These are phyloP conservation scores for Chamaecrista fasciculata DNA, from an alignment of 306 rosid genomes.

Conservation along the genomic window DNA sequence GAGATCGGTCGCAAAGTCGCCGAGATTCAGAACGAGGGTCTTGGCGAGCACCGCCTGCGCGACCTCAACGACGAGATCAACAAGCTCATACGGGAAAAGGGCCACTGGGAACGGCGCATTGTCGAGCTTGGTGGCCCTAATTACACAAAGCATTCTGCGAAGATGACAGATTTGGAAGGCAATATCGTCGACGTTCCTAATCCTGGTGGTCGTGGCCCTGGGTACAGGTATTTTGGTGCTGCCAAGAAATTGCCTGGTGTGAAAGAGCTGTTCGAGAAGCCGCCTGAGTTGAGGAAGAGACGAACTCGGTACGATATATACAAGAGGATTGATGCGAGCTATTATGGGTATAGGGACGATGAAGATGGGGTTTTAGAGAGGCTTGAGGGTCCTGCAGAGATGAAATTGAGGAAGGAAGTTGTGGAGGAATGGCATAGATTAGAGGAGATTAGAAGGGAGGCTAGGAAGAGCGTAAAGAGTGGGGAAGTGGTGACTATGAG, in stretches of 20 bases:
- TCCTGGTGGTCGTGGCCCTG: conserved; percentile 92
- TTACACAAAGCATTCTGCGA: conserved; percentile 59
- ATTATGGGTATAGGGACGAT: conserved; percentile 84
- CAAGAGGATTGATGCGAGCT: conserved; percentile 79
- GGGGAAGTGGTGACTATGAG: conserved; percentile 63
- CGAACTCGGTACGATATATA: conserved; percentile 86
- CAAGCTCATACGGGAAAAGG: conserved; percentile 75
- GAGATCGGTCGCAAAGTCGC: conserved; percentile 94
- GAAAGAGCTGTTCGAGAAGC: conserved; percentile 80
- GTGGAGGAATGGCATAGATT: conserved; percentile 70
- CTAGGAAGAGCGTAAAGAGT: conserved; percentile 75
- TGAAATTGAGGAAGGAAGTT: conserved; percentile 56
- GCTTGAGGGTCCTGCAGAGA: conserved; percentile 69
- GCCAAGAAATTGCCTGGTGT: conserved; percentile 90
- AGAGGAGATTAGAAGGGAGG: conserved; percentile 79
- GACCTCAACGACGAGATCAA: conserved; percentile 96
- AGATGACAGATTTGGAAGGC: conserved; percentile 93
- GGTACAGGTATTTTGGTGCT: conserved; percentile 87
- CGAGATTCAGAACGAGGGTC: conserved; percentile 95
- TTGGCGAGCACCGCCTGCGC: conserved; percentile 95
- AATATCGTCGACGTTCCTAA: conserved; percentile 93
- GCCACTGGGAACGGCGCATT: conserved; percentile 89
- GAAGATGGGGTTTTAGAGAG: conserved; percentile 82
- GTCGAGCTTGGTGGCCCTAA: conserved; percentile 87
- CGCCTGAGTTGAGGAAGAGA: conserved; percentile 77